Evolutionary conservation across 83 land plant species (phyloP), one percentile per base, ranked within the genome.

Genomic region (Picea engelmannii): DNA sequence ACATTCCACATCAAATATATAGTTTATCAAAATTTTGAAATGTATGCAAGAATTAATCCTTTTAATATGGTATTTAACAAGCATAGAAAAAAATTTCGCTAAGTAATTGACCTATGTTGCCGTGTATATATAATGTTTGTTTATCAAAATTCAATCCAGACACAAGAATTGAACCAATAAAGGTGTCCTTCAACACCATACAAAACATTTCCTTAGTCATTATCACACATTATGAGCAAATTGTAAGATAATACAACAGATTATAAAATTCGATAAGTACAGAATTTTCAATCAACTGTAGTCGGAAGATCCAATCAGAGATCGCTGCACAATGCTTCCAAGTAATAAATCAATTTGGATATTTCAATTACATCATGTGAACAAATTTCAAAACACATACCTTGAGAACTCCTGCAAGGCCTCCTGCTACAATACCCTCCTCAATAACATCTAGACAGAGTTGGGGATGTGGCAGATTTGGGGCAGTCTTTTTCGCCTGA

Each of bases 391-490:
- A 76, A 27, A 55, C 17, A 44, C 64, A 38, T 86, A 96, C 99
- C 94, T 95, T 91, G 18, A 92, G 84, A 80, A 91, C 81, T 20
- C 99, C 99, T 80, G 91, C 93, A 90, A 89, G 89, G 27, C 99
- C 97, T 61, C 99, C 99, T 82, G 82, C 84, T 47, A 89, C 79
- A 68, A 97, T 83, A 25, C 99, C 99, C 75, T 92, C 96, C 88
- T 97, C 99, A 83, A 97, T 87, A 9, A 86, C 96, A 86, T 97
- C 94, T 63, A 97, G 91, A 79, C 99, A 97, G 25, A 83, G 85
- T 10, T 85, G 90, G 78, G 91, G 97, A 73, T 94, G 99, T n/a
- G 95, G 91, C 87, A 96, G 58, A 74, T 95, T 87, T 25, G 87
- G 90, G 25, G 93, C 90, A 63, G 87, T 90, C 77, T 80, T 85